Evolutionary conservation across 1,139 yeast genomes (phyloP), one percentile per base, ranked within the genome.

Genomic region (Pichia sp.): DNA sequence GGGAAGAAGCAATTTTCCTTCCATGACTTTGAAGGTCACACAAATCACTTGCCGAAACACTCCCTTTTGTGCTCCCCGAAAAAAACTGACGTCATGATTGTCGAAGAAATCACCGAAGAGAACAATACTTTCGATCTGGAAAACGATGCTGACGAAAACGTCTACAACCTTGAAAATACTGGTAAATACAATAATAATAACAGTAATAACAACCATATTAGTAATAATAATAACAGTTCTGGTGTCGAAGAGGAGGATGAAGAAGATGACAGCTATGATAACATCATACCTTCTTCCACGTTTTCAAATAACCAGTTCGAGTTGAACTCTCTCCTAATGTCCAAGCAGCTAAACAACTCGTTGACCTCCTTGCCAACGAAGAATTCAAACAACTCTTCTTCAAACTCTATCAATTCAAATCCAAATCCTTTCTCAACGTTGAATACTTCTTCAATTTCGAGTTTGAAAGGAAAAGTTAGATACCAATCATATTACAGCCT

Each of bases 391-490:
- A 61, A 65, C 26, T 52, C 59, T 7, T 52, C 53, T 7, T 60
- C 65, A 8, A 56, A 53, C 10, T 44, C 57, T 11, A 23, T 54
- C 26, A 56, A 54, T 26, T 60, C 65, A 19, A 54, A 56, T 15
- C 45, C 54, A 31, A 62, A 56, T 31, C 60, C 60, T 8, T 49
- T 59, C 8, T 34, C 56, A 19, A 52, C 54, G 11, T 36, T 54
- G 8, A 59, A 54, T 42, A 56, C 63, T 54, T 45, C 67, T 11
- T 65, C 67, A 50, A 61, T 64, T 26, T 59, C 65, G 44, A 58
- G 61, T 48, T 56, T 66, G 47, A 60, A 68, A 31, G 64, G 65
- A 19, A 67, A 65, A 55, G 70, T 65, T 38, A 60, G 70, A 54
- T 67, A 67, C 54, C 70, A 67, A 57, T 61, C 67, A 3, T 67